Percentiles rank a stretch among this genome's conserved stretches.
These are phyloP conservation scores for Clonostachys sp. DNA, from an alignment of 2,329 filamentous ascomycete genomes.

Conservation along the genomic window DNA sequence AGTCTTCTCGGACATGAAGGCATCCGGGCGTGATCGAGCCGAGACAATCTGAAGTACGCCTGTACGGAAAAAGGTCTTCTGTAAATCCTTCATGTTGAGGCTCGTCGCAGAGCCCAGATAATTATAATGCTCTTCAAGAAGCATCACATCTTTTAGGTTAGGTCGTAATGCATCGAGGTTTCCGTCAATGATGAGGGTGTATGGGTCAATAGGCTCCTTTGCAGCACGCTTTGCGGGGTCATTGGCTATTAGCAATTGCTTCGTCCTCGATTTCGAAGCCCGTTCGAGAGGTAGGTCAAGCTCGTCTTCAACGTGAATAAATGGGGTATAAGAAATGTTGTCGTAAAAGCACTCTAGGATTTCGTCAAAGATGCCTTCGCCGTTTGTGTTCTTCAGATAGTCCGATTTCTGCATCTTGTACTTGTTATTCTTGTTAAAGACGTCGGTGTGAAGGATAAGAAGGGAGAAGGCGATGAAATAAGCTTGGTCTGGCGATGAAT, in stretches of 20 bases:
- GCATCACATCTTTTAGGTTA: constrained; percentile 86
- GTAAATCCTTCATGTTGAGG: constrained; percentile 76
- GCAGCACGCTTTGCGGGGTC: constrained; percentile 52
- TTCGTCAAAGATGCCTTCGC: constrained; percentile 89
- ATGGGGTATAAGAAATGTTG: constrained; percentile 96
- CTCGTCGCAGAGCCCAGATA: constrained; percentile 74
- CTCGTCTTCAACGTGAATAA: constrained; percentile 95
- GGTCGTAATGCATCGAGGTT: constrained; percentile 81
- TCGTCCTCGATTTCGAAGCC: constrained; percentile 64
- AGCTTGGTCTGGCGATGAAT: constrained; percentile 85
- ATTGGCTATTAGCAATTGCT: constrained; percentile 62
- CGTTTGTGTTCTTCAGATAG: constrained; percentile 91
- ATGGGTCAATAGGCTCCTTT: constrained; percentile 90
- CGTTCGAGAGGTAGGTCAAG: constrained; percentile 74
- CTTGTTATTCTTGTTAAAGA: constrained; percentile 99
- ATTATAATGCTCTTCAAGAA: constrained; percentile 85
- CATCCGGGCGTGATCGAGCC: constrained; percentile 85
- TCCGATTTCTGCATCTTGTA: constrained; percentile 96
- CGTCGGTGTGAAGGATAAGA: constrained; percentile 92
- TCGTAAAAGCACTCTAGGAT: constrained; percentile 96
- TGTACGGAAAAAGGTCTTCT: constrained; percentile 86
- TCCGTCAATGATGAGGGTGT: constrained; percentile 87
- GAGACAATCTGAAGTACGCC: constrained; percentile 94
- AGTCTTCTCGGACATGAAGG: constrained; percentile 87
- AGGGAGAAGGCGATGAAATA: constrained; percentile 98